Evolutionary conservation across 306 rosid species (phyloP), one percentile per base, ranked within the genome.

Genomic region (Glycine tomentella): DNA sequence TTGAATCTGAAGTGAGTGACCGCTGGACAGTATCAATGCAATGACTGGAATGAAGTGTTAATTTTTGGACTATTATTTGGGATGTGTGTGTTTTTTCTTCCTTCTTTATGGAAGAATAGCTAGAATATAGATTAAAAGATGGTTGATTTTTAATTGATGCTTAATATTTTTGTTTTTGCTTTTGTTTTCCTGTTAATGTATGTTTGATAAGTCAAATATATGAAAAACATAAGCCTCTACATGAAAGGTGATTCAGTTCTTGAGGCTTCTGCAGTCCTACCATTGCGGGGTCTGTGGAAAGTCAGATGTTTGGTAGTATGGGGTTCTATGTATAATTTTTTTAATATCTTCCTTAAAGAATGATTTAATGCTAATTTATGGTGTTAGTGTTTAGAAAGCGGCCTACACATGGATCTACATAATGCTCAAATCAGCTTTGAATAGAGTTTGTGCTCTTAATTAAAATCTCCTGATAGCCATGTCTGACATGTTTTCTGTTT

Each of bases 381-480:
- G 34, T 45, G 55, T 17, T 55, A 3, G 75, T 44, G 42, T 68
- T 48, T 25, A 33, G 49, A 49, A 61, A 48, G 36, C 16, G 14
- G 66, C 42, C 51, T 77, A 13, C n/a, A 3, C 6, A 38, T 70
- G 20, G 70, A 33, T 42, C 69, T 45, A 8, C 15, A 11, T 48
- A 72, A 36, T 36, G 51, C 68, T 75, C 33, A 59, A 75, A 81
- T 67, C 40, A 46, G 38, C 63, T 65, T 72, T 36, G 40, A 36
- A 38, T 62, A 9, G 7, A 7, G 20, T 56, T 6, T 53, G 44
- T 68, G 63, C 14, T 25, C 50, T 58, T 68, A 68, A 68, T 17
- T 33, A 25, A 31, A 42, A 51, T 8, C 78, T 80, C 56, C 58
- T 45, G 17, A 53, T 84, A 11, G 31, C 25, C 52, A n/a, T n/a